A percentile compares a stretch with the other conserved stretches of the same genome.
These are phyloP conservation scores for Cardamine resedifolia DNA, from an alignment of 345 rosid genomes.

Conservation along the genomic window DNA sequence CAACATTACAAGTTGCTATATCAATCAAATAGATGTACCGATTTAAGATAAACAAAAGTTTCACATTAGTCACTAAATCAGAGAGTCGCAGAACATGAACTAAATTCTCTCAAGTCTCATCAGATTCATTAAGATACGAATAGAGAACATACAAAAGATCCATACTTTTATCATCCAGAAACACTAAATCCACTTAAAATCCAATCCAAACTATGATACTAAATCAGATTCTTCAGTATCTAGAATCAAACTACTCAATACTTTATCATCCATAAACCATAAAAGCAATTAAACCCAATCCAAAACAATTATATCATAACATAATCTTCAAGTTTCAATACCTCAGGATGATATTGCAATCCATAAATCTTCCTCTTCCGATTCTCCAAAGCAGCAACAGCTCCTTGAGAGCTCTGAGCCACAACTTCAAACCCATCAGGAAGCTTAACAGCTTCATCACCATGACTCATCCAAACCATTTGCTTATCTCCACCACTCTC, in stretches of 20 bases:
- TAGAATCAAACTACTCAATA: background rate
- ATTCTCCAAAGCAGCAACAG: slow-evolving; percentile 78
- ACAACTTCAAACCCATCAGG: slow-evolving; percentile 80
- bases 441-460: slow-evolving; percentile 72
- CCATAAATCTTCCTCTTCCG: slow-evolving; percentile 66
- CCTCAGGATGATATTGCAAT: slow-evolving; percentile 97
- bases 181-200: background rate
- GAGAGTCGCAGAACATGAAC: background rate
- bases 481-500: slow-evolving; percentile 66
- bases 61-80: no score
- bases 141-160: background rate
- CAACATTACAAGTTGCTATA: background rate
- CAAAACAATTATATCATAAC: background rate
- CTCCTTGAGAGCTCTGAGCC: slow-evolving; percentile 75
- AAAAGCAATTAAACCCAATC: background rate
- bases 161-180: background rate
- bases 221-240: background rate
- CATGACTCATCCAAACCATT: slow-evolving; percentile 98
- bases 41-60: background rate
- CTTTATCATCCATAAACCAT: background rate
- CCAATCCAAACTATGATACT: background rate
- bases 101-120: background rate
- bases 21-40: background rate
- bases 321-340: slow-evolving; percentile 27
- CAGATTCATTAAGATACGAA: background rate